Base-by-base conservation (phyloP, 2,329 filamentous ascomycete genomes). In the Penicillium sp. region DNA sequence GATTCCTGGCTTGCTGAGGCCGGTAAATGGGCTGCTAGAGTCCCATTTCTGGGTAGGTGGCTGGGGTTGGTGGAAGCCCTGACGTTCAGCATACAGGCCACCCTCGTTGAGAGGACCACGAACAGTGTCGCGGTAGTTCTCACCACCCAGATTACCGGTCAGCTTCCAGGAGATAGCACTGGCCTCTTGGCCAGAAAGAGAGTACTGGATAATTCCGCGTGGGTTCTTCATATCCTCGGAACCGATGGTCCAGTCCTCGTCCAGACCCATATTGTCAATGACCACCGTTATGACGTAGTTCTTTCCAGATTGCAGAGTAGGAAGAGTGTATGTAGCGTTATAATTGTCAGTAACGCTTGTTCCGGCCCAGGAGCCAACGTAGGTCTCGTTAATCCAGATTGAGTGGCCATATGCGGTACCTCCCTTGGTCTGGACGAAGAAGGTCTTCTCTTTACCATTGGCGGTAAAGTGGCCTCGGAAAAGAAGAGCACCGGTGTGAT, bases 201-300 rank as follows among this genome's bases (percentile, higher is more conserved):
- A 57, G 49, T 79, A 79, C 55, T 77, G 73, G 6, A 87, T 73
- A 57, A 87, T 82, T 22, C 85, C 85, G 22, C 84, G 82, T 0
- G 85, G 85, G 33, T 78, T 76, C 73, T 86, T 80, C 81, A 89
- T 89, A 8, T 77, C 72, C 28, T 89, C 86, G 2, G 71, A 68
- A 1, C 87, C 87, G 0, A 87, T 83, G 2, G 78, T 78, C 80
- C 84, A 86, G 73, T 89, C 86, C 66, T 89, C 85, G 61, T 92
- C 84, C 0, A 91, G 79, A 0, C 90, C 90, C 78, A 88, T 91
- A 73, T 88, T 88, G 73, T 93, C 91, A 14, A 93, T 79, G 0
- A 92, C 75, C 1, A 93, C 79, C 0, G 90, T 93, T 64, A 93
- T 72, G 11, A 88, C 81, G 70, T 91, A 87, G 0, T 74, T 67